These are phyloP conservation scores for Phyllachora maydis DNA, from an alignment of 2,329 filamentous ascomycete genomes.

Conservation along the genomic window DNA sequence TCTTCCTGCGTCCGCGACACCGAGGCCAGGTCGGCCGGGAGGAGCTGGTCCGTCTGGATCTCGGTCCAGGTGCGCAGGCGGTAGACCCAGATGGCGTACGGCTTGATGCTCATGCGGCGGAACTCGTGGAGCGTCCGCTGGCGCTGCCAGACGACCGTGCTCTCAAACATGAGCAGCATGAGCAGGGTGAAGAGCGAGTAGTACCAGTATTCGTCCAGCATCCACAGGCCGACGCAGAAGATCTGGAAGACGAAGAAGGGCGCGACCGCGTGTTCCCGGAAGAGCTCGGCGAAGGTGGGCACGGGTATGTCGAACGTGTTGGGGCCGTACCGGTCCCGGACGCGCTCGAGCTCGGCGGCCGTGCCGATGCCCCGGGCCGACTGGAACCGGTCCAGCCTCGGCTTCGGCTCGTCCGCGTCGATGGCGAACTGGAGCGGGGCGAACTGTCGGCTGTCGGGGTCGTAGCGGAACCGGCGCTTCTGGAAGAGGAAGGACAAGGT, in stretches of 20 bases:
- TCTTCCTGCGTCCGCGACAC: conserved; percentile 92
- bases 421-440: conserved; percentile 65
- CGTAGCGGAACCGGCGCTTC: conserved; percentile 87
- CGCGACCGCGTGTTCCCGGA: conserved; percentile 94
- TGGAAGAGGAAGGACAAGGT: conserved; percentile 88
- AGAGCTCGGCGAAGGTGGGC: conserved; percentile 84
- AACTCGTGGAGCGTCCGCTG: conserved; percentile 93
- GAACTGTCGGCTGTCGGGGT: conserved; percentile 52
- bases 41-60: conserved; percentile 71
- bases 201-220: conserved; percentile 99
- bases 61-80: conserved; percentile 75
- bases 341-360: conserved; percentile 52
- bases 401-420: conserved; percentile 71
- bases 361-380: conserved; percentile 53
- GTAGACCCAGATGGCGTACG: conserved; percentile 85
- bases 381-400: conserved; percentile 60
- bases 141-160: conserved; percentile 96
- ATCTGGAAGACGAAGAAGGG: conserved; percentile 99
- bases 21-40: conserved; percentile 85
- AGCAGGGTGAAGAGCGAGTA: conserved; percentile 97
- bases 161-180: conserved; percentile 96
- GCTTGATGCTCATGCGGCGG: conserved; percentile 98
- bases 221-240: conserved; percentile 96
- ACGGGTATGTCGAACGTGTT: conserved; percentile 98
- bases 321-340: conserved; percentile 83